Base-by-base conservation (phyloP, 495 filamentous ascomycete genomes). In the Penicillium waksmanii region DNA sequence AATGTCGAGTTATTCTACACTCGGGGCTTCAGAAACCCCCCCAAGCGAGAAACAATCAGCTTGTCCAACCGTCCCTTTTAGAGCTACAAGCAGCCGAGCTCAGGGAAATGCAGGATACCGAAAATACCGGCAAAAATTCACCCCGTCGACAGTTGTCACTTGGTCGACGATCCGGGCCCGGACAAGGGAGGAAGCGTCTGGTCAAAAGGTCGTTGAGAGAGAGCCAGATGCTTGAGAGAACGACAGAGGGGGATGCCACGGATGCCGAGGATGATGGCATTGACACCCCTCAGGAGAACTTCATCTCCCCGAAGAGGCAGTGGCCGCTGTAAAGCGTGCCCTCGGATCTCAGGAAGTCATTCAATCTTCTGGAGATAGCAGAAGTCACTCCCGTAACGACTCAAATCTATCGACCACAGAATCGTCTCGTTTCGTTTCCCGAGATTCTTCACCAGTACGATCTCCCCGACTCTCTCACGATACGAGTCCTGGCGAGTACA, bases 151-250 rank as follows among this genome's bases (percentile, higher is more conserved):
- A 65, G 5, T 60, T 73, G 8, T 71, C 70, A 3, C 62, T 73
- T 2, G 70, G 70, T 4, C 57, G 64, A 18, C 54, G 70, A 21
- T 46, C 58, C 12, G 70, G 70, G 25, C 70, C 70, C 35, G 70
- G 70, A 11, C 66, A 66, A 49, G 62, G 58, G 25, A 62, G 58
- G 25, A 59, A 63, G 3, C 63, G 61, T 27, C 59, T 67, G 4
- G 51, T 54, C 15, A 64, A 63, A 21, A 55, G 34, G 38, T 55
- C 56, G 18, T 34, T 53, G 18, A 59, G 66, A 21, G 64, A 57
- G n/a, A 62, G 57, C 51, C 51, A 53, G 43, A 19, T 55, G n/a
- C 25, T 27, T 11, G 58, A 61, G 23, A 40, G 18, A 50, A 19
- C 47, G 2, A 38, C 19, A 2, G 59, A 62, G 5, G 53, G 42